Evolutionary conservation across 495 filamentous ascomycete species (phyloP).

Genomic region (Ascodesmis nigricans): DNA sequence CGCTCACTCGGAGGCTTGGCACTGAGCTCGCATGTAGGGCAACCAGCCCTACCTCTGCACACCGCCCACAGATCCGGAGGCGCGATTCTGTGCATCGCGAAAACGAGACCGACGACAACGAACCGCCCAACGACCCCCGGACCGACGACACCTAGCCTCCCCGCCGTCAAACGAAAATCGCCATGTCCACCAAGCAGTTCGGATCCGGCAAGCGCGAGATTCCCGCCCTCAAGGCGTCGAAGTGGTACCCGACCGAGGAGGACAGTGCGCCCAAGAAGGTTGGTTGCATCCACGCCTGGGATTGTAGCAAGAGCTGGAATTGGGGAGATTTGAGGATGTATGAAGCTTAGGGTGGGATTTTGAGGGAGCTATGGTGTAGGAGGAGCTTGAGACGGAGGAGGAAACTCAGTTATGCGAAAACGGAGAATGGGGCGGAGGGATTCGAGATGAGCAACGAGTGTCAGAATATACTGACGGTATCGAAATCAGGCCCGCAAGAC

Average conservation of each 20-base stretch:
- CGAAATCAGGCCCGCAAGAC: conserved; percentile 70
- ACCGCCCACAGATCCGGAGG: too few relatives aligned
- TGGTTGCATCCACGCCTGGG: conserved; percentile 23
- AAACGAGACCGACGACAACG: too few relatives aligned
- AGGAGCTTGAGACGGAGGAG: conserved; percentile 2
- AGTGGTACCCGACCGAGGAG: conserved; percentile 98
- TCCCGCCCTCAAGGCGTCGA: conserved; percentile 75
- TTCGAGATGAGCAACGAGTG: neutral
- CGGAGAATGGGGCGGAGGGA: conserved; percentile 8
- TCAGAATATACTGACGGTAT: neutral
- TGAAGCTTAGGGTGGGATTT: neutral
- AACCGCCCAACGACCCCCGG: conserved; percentile 12
- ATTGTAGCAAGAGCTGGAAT: conserved; percentile 3
- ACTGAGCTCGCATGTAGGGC: too few relatives aligned
- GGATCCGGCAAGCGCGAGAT: conserved; percentile 88
- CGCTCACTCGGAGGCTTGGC: too few relatives aligned
- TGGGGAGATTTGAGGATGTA: conserved; percentile 2
- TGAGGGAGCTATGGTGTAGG: neutral
- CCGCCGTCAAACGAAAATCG: conserved; percentile 8
- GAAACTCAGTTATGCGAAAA: conserved; percentile 11
- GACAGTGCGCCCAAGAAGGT: conserved; percentile 82
- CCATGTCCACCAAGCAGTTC: conserved; percentile 45
- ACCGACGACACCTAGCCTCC: conserved; percentile 9
- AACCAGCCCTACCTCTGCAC: too few relatives aligned
- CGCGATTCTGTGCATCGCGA: too few relatives aligned